Percentiles rank a stretch among this genome's conserved stretches.
Evolutionary conservation across 2,329 filamentous ascomycete genomes (phyloP).

Genomic region (Penicillium nordicum): DNA sequence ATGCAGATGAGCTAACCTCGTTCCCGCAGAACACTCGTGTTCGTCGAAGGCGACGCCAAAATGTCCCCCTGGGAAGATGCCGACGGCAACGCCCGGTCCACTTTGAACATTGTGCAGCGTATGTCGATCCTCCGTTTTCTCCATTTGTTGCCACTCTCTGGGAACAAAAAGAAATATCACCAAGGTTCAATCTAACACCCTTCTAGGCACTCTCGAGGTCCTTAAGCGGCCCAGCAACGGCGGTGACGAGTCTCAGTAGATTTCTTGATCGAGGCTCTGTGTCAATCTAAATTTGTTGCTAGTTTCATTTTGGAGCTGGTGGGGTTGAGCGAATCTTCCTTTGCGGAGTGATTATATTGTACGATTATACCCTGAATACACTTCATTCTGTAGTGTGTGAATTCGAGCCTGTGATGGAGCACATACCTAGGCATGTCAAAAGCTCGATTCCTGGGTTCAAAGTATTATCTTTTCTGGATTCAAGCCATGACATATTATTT

Average conservation of each 20-base stretch:
- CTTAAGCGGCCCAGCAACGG: conserved; percentile 30
- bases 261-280: not conserved
- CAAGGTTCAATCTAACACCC: not conserved
- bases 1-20: not conserved
- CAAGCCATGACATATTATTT: not conserved
- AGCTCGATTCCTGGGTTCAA: not conserved
- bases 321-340: not conserved
- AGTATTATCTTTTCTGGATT: not conserved
- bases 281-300: not conserved
- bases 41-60: conserved; percentile 75
- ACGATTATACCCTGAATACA: conserved; percentile 32
- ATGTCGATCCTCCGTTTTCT: conserved; percentile 38
- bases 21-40: conserved; percentile 65
- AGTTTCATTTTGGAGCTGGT: not conserved
- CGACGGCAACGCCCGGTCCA: conserved; percentile 63
- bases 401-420: not conserved
- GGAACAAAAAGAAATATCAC: not conserved
- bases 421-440: not conserved
- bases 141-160: not conserved
- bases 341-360: conserved; percentile 24
- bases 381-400: conserved; percentile 4
- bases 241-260: conserved; percentile 13
- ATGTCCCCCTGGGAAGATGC: conserved; percentile 65
- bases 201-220: conserved; percentile 33
- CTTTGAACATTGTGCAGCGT: conserved; percentile 77